Conservation (phyloP, 2,329 filamentous ascomycete genomes). For the Sporothrix pseudoabietina region DNA sequence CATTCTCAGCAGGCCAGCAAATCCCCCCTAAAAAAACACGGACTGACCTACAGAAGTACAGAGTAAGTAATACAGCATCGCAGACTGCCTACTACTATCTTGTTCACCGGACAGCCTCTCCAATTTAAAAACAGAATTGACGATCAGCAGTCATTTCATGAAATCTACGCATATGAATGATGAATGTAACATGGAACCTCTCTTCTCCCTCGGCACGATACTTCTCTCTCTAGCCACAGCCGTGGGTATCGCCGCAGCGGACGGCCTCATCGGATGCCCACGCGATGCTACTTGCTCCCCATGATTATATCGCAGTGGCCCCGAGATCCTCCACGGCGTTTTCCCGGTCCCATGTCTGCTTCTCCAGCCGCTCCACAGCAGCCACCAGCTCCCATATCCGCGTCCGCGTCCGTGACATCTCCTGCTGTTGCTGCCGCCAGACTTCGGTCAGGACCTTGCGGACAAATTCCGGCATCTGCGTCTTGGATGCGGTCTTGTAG, state of each 20-base stretch:
- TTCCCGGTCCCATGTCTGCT: slow-evolving; percentile 69
- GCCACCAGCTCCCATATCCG: slow-evolving; percentile 59
- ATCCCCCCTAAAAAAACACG: too few relatives aligned
- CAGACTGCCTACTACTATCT: too few relatives aligned
- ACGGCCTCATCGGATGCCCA: background rate
- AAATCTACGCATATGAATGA: too few relatives aligned
- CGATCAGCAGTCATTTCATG: too few relatives aligned
- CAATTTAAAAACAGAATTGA: too few relatives aligned
- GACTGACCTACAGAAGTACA: too few relatives aligned
- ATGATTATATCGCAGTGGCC: slow-evolving; percentile 38
- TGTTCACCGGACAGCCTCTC: too few relatives aligned
- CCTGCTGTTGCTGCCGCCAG: slow-evolving; percentile 56
- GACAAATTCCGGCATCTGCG: slow-evolving; percentile 48
- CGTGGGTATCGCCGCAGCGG: background rate
- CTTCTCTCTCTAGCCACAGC: background rate
- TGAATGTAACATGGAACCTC: too few relatives aligned
- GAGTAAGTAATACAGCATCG: too few relatives aligned
- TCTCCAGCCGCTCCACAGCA: slow-evolving; percentile 66
- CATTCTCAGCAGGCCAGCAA: too few relatives aligned
- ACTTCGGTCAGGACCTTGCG: slow-evolving; percentile 43
- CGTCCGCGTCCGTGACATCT: slow-evolving; percentile 53
- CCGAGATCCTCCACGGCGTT: slow-evolving; percentile 73
- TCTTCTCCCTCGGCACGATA: too few relatives aligned
- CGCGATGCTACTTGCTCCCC: background rate
- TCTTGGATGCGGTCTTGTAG: slow-evolving; percentile 45